These are phyloP conservation scores for Jaapia argillacea DNA, from an alignment of 768 basidiomycete species.

Conservation along the genomic window DNA sequence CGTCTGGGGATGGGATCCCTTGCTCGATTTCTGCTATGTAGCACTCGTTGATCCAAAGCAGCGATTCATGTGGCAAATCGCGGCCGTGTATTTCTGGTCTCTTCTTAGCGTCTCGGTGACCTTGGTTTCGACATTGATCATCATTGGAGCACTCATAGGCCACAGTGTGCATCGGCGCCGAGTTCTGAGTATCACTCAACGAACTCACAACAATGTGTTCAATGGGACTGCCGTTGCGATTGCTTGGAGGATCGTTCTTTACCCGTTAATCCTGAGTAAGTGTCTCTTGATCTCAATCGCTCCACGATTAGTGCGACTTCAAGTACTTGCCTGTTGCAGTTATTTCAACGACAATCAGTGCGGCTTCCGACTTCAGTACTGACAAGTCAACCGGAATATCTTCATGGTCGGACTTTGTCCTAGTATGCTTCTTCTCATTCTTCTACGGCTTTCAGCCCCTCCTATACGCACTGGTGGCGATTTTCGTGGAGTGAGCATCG, in stretches of 20 bases:
- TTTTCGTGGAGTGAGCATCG: neutral
- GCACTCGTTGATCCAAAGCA: neutral
- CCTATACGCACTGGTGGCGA: neutral
- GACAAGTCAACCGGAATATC: neutral
- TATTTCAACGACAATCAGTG: neutral
- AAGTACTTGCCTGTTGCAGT: neutral
- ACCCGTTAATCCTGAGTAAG: neutral
- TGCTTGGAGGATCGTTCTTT: neutral
- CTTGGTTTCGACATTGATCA: neutral
- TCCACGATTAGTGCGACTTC: neutral
- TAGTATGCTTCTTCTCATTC: neutral
- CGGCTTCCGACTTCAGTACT: neutral
- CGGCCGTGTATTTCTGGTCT: neutral
- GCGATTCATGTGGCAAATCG: neutral
- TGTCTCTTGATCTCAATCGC: neutral
- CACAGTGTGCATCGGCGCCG: neutral
- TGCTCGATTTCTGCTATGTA: neutral
- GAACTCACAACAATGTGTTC: neutral
- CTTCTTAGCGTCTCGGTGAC: neutral
- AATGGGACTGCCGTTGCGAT: neutral
- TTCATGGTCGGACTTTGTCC: neutral
- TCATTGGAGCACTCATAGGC: neutral
- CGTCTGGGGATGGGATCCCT: slow-evolving; percentile 1
- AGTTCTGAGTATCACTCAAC: neutral
- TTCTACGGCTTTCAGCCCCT: neutral